Base-by-base conservation (phyloP, 192 early-diverging fungal species). In the Dimargaris verticillata region DNA sequence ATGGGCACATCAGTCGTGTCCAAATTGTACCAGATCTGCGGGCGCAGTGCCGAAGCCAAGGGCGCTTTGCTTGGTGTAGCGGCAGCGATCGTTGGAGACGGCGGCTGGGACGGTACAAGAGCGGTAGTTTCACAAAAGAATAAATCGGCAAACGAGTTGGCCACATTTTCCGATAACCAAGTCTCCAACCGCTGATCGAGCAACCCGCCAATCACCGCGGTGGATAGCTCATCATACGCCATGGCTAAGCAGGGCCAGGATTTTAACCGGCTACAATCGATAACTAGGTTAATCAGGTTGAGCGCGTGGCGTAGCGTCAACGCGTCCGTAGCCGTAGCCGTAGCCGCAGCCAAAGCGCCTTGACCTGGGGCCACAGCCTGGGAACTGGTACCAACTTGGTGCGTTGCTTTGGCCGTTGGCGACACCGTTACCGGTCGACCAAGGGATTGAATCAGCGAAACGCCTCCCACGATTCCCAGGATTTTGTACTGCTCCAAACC, bases 191-290 rank as follows among this genome's bases (percentile, higher is more conserved):
- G 76, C 4, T 41, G 44, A 28, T 86, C 80, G 15, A 86, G 53
- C 26, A 69, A 61, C 13, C 71, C 65, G 10, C 71, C 70, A 22
- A 74, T 64, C n/a, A 88, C 68, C 28, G 83, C 70, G n/a, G 75
- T 73, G 14, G 87, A 76, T 4, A 88, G 69, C 55, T 88, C 87
- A 60, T 88, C 87, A 62, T 80, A 84, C 0, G 83, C 77, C 61
- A 88, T 70, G 9, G 84, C 71, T 10, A 84, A 29, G 49, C 83
- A 88, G n/a, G 72, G 61, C 85, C 84, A 76, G 53, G 68, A 69
- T 53, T 66, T 65, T 53, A 70, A 65, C 24, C 67, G 63, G 10
- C 65, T 70, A 24, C 70, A 48, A 62, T 72, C 66, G 62, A 69
- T 50, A 24, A 85, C 68, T 73, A 83, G 75, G 33, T 81, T 76